A percentile compares a stretch with the other conserved stretches of the same genome.
phyloP scores from a whole-genome alignment of 2,329 filamentous ascomycete genomes.

The Phaeosphaeriaceae sp. region DNA sequence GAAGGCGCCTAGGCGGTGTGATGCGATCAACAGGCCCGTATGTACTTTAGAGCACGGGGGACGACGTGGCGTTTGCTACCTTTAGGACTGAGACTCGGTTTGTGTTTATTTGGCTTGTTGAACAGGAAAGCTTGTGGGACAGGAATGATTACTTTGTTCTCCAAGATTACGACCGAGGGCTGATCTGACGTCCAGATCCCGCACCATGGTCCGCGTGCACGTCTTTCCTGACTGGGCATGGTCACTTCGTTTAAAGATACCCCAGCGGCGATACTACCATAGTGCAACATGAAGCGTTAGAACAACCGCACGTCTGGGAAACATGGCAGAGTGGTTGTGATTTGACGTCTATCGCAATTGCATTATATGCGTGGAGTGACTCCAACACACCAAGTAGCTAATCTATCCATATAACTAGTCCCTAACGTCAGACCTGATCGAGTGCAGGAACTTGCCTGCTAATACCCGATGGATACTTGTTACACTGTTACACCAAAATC shows the following conservation, averaged over 20 bases:
- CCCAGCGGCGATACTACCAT: slow-evolving; percentile 8
- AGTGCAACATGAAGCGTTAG: slow-evolving; percentile 12
- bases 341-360: too few relatives aligned
- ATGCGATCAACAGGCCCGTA: slow-evolving; percentile 17
- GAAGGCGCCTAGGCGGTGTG: slow-evolving; percentile 15
- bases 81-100: too few relatives aligned
- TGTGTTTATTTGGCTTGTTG: too few relatives aligned
- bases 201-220: neutral
- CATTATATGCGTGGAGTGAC: too few relatives aligned
- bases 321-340: neutral
- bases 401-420: too few relatives aligned
- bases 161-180: neutral
- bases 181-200: neutral
- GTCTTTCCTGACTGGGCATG: slow-evolving; percentile 1
- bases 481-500: too few relatives aligned
- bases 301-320: neutral
- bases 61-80: neutral
- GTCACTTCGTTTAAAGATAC: slow-evolving; percentile 6
- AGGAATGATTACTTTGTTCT: neutral
- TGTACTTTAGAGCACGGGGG: slow-evolving; percentile 12
- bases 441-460: too few relatives aligned
- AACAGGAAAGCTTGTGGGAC: too few relatives aligned
- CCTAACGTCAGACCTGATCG: too few relatives aligned
- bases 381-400: too few relatives aligned
- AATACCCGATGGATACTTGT: too few relatives aligned